Evolutionary conservation across 345 rosid genomes (phyloP), one percentile per base, ranked within the genome.

Genomic region (Bretschneidera sinensis): DNA sequence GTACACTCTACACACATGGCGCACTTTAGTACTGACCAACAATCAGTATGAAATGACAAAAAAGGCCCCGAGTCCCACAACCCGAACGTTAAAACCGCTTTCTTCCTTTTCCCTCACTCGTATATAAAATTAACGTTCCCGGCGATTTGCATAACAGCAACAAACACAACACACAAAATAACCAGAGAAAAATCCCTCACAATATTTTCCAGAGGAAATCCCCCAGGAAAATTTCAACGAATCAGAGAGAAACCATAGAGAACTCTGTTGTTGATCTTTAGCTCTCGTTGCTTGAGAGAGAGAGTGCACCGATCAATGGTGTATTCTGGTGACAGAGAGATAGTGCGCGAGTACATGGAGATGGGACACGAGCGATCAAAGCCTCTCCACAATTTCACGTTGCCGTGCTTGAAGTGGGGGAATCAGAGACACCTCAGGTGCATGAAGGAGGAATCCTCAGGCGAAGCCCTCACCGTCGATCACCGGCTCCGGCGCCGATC

Each of bases 321-420:
- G 65, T 71, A 53, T 34, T 75, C 68, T 17, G 73, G 76, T 16
- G 81, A 70, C 54, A 18, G 22, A 33, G 53, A 55, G 53, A 49
- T 43, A 24, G 54, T 19, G 64, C 20, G 63, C 53, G 62, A 53
- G 39, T 59, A 47, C 66, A 70, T 67, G 80, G 70, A 71, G 67
- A 77, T 59, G 83, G 76, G 66, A 22, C 69, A 63, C 20, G 83
- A 77, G 81, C 74, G 87, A 78, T 72, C 86, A 51, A 83, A 78
- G 68, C 71, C 52, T 55, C 83, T 77, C 21, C 78, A 71, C 74
- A 83, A 77, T 72, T 78, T 80, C 79, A 53, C 72, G 19, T 66
- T 85, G 50, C 78, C 85, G 23, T 70, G 69, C 49, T 76, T 82
- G 49, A 71, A 74, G 71, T 85, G 88, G 86, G 86, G 86, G 0